Percentiles rank a stretch among this genome's conserved stretches.
These are phyloP conservation scores for Thelephora terrestris DNA, from an alignment of 1,284 basidiomycete genomes.

Conservation along the genomic window DNA sequence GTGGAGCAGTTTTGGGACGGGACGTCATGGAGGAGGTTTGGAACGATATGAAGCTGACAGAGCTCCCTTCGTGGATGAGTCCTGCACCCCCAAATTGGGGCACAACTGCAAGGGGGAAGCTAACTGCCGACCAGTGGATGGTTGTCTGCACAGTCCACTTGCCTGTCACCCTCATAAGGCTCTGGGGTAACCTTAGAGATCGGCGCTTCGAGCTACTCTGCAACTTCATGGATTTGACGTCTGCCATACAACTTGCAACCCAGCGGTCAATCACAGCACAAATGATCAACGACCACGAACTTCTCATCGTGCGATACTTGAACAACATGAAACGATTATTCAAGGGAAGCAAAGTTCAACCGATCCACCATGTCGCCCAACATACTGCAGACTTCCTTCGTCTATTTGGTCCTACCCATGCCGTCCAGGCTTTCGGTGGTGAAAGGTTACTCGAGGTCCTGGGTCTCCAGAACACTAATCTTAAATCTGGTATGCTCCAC, in stretches of 20 bases:
- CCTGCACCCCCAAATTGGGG: constrained; percentile 19
- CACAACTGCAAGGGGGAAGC: constrained; percentile 15
- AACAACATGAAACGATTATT: constrained; percentile 19
- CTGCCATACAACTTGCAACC: constrained; percentile 18
- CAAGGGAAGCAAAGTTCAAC: constrained; percentile 15
- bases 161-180: constrained; percentile 20
- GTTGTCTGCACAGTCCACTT: constrained; percentile 21
- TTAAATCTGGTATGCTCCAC: background rate
- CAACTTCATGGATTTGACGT: constrained; percentile 23
- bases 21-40: background rate
- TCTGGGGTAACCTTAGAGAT: constrained; percentile 15
- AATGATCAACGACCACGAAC: constrained; percentile 14
- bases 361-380: constrained; percentile 24
- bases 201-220: constrained; percentile 21
- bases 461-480: constrained; percentile 24
- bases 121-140: constrained; percentile 22
- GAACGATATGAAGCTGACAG: constrained; percentile 14
- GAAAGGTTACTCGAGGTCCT: constrained; percentile 25
- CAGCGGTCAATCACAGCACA: constrained; percentile 15
- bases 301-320: constrained; percentile 22
- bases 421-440: constrained; percentile 24
- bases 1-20: background rate
- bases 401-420: constrained; percentile 27
- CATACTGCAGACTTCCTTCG: constrained; percentile 23
- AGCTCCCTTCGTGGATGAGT: constrained; percentile 20